phyloP scores from a whole-genome alignment of 352 stramenopile species.

The Globisporangium nagaii region DNA sequence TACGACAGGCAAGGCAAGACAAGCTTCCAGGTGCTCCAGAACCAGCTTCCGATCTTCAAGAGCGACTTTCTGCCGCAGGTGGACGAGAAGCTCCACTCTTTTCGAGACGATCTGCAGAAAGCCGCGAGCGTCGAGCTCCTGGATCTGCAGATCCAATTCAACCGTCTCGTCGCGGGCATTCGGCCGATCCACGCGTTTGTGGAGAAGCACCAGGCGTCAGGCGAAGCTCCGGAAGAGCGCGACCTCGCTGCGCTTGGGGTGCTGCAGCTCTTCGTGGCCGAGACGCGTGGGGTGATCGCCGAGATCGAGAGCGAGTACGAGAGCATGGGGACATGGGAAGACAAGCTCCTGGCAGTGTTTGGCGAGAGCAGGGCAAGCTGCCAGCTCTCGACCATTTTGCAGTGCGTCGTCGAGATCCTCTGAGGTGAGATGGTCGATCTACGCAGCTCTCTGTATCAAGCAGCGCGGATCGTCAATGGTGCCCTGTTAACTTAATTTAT shows the following conservation, averaged over 20 bases:
- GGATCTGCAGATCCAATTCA: slow-evolving; percentile 62
- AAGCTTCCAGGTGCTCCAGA: slow-evolving; percentile 30
- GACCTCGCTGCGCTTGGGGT: slow-evolving; percentile 37
- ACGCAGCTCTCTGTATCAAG: not conserved
- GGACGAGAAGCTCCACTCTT: slow-evolving; percentile 55
- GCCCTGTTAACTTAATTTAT: slow-evolving; percentile 6
- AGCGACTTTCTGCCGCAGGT: slow-evolving; percentile 25
- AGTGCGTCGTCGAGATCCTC: slow-evolving; percentile 27
- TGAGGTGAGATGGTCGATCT: not conserved
- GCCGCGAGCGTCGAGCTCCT: slow-evolving; percentile 46
- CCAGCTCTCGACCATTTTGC: slow-evolving; percentile 45
- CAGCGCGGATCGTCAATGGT: too few relatives aligned
- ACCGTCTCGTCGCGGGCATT: slow-evolving; percentile 41
- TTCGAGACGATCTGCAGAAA: slow-evolving; percentile 48
- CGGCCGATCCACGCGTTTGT: slow-evolving; percentile 44
- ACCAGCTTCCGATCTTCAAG: slow-evolving; percentile 25
- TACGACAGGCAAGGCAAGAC: slow-evolving; percentile 30
- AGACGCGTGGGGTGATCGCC: slow-evolving; percentile 23
- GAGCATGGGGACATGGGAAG: slow-evolving; percentile 47
- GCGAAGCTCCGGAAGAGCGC: slow-evolving; percentile 14
- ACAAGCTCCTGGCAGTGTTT: slow-evolving; percentile 59
- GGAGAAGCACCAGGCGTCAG: slow-evolving; percentile 10
- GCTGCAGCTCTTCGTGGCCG: slow-evolving; percentile 42
- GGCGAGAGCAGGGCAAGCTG: slow-evolving; percentile 64
- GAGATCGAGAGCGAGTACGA: slow-evolving; percentile 66